Conservation (phyloP, 495 filamentous ascomycete genomes). For the Hyaloscypha bicolor region DNA sequence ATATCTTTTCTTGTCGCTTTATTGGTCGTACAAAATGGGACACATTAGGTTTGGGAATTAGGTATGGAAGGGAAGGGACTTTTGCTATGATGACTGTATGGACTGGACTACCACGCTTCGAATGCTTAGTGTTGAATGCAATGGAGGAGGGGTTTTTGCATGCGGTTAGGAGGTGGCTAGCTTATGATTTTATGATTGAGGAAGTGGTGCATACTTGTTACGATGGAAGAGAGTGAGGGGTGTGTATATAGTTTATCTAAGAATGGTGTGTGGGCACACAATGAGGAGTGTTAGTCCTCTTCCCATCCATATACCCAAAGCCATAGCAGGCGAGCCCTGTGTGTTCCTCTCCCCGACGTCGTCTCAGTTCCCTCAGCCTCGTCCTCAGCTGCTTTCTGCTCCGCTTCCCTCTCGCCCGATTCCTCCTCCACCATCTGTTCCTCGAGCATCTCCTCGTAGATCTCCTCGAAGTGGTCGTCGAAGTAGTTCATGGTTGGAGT, state of each 20-base stretch:
- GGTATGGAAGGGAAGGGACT: background rate
- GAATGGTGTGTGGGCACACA: background rate
- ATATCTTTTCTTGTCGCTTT: background rate
- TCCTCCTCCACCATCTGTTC: too few species aligned
- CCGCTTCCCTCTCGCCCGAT: too few species aligned
- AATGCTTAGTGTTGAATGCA: background rate
- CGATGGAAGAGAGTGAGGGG: background rate
- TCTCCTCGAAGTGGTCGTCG: too few species aligned
- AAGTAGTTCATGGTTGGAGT: too few species aligned
- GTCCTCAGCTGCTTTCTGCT: too few species aligned
- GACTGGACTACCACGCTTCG: background rate
- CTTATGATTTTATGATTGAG: slow-evolving; percentile 1
- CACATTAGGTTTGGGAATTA: background rate
- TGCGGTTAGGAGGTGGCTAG: background rate
- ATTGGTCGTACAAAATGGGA: background rate
- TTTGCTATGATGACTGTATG: background rate
- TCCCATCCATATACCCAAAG: too few species aligned
- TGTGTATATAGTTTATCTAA: background rate
- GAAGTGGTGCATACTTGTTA: background rate
- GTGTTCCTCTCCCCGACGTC: too few species aligned
- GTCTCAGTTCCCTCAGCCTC: too few species aligned
- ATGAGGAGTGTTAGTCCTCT: background rate
- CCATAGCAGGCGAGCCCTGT: too few species aligned
- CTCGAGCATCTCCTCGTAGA: too few species aligned
- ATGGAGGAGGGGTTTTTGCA: background rate